Conservation (phyloP, 164 flowering plant species). For the Akebia trifoliata region DNA sequence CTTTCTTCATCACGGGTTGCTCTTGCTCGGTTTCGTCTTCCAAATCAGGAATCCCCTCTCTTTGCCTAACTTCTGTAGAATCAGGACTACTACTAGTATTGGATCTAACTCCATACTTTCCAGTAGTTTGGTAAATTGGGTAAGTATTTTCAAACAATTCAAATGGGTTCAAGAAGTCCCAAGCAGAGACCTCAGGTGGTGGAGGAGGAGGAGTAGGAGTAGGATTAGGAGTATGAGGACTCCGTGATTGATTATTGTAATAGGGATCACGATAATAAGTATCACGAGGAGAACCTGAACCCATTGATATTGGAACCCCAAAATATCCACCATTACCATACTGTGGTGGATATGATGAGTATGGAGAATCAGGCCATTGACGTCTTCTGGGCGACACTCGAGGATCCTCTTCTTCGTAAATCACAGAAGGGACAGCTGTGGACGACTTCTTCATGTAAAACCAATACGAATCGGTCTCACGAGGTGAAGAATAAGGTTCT, state of each 20-base stretch:
- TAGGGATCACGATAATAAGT: constrained; percentile 4
- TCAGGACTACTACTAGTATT: constrained; percentile 74
- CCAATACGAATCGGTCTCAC: constrained; percentile 11
- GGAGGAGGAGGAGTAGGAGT: constrained; percentile 63
- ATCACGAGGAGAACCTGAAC: constrained; percentile 8
- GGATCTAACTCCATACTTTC: constrained; percentile 45
- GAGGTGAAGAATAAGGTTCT: constrained; percentile 3
- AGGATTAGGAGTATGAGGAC: constrained; percentile 10
- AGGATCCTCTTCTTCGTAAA: constrained; percentile 48
- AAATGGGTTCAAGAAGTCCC: constrained; percentile 85
- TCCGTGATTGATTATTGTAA: constrained; percentile 13
- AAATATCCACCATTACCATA: constrained; percentile 31
- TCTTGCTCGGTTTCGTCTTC: constrained; percentile 80
- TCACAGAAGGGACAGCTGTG: constrained; percentile 36
- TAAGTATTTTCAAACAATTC: constrained; percentile 34
- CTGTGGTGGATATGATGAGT: constrained; percentile 31
- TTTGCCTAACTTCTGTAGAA: constrained; percentile 77
- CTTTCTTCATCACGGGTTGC: constrained; percentile 21
- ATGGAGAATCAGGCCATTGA: constrained; percentile 28
- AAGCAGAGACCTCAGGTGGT: constrained; percentile 56
- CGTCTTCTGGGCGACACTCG: constrained; percentile 14
- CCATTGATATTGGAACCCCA: constrained; percentile 35
- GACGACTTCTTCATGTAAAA: constrained; percentile 64
- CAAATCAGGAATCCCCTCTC: constrained; percentile 96
- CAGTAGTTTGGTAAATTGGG: constrained; percentile 22